These are phyloP conservation scores for Pedinophyceae sp. DNA, from an alignment of 139 green algal species.

Conservation along the genomic window DNA sequence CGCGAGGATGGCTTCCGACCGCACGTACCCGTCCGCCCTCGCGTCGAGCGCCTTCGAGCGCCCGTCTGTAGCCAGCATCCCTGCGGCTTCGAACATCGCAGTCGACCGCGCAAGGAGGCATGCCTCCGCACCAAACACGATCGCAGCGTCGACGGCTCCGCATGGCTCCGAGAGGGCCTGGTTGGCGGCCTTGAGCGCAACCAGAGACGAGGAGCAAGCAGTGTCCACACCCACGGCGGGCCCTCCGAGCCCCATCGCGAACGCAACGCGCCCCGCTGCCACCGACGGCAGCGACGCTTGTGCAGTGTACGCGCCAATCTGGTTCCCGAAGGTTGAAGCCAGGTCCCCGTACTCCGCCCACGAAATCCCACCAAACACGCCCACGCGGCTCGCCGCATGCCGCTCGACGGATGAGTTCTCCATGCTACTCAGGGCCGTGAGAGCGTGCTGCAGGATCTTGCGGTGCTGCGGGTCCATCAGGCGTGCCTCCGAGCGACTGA, in stretches of 20 bases:
- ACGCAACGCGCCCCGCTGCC: conserved; percentile 10
- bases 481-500: conserved; percentile 6
- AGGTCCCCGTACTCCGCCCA: conserved; percentile 55
- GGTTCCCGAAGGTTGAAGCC: conserved; percentile 5
- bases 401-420: too few species aligned
- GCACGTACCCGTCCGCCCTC: conserved; percentile 13
- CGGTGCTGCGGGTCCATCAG: conserved; percentile 19
- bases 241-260: background rate
- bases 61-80: conserved; percentile 11
- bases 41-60: conserved; percentile 11
- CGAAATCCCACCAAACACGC: conserved; percentile 46
- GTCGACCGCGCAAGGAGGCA: background rate
- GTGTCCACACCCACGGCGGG: conserved; percentile 8
- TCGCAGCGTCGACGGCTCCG: too few species aligned
- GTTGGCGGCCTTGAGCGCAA: conserved; percentile 1
- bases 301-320: conserved; percentile 32
- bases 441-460: conserved; percentile 6
- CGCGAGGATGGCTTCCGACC: conserved; percentile 3
- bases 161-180: too few species aligned
- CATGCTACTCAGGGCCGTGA: too few species aligned
- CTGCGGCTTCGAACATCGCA: conserved; percentile 3
- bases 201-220: conserved; percentile 15
- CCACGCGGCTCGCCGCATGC: background rate
- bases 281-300: conserved; percentile 44
- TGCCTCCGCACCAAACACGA: conserved; percentile 1